Percentiles rank a stretch among this genome's conserved stretches.
phyloP scores from a whole-genome alignment of 2,329 filamentous ascomycete genomes.

The Tolypocladium paradoxum region DNA sequence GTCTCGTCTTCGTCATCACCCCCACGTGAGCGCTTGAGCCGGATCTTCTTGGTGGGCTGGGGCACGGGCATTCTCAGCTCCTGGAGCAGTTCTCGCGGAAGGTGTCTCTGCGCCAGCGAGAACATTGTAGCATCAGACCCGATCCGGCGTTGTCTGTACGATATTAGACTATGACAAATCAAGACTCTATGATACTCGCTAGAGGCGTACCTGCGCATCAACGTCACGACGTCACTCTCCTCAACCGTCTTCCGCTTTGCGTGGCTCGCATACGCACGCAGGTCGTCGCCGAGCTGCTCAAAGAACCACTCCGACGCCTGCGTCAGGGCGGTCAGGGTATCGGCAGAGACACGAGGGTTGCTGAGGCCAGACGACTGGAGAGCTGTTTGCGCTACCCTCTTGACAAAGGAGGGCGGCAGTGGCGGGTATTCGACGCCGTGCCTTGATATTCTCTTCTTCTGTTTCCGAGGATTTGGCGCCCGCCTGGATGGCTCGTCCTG shows the following conservation, averaged over 20 bases:
- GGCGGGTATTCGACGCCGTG: slow-evolving; percentile 68
- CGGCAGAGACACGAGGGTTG: slow-evolving; percentile 60
- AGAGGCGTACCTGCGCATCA: slow-evolving; percentile 67
- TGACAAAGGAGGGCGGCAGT: slow-evolving; percentile 62
- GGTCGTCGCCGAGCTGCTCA: slow-evolving; percentile 72
- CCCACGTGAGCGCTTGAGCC: slow-evolving; percentile 18
- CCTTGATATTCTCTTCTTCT: slow-evolving; percentile 45
- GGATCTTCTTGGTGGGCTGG: slow-evolving; percentile 36
- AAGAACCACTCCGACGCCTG: slow-evolving; percentile 88
- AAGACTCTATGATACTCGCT: slow-evolving; percentile 11
- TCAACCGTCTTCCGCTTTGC: slow-evolving; percentile 78
- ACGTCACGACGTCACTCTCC: slow-evolving; percentile 67
- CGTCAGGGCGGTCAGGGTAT: slow-evolving; percentile 63
- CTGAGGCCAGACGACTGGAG: slow-evolving; percentile 53
- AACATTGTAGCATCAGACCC: slow-evolving; percentile 65
- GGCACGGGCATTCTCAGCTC: slow-evolving; percentile 64
- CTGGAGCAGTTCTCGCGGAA: slow-evolving; percentile 74
- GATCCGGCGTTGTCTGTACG: slow-evolving; percentile 63
- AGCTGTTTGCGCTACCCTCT: slow-evolving; percentile 61
- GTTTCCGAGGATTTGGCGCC: slow-evolving; percentile 15
- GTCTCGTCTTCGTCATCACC: slow-evolving; percentile 23
- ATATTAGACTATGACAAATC: slow-evolving; percentile 16
- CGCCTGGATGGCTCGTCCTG: background rate
- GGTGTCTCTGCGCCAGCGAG: slow-evolving; percentile 70
- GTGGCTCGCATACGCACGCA: slow-evolving; percentile 70